These are phyloP conservation scores for Globisporangium paddicum DNA, from an alignment of 352 stramenopile genomes.

Conservation along the genomic window DNA sequence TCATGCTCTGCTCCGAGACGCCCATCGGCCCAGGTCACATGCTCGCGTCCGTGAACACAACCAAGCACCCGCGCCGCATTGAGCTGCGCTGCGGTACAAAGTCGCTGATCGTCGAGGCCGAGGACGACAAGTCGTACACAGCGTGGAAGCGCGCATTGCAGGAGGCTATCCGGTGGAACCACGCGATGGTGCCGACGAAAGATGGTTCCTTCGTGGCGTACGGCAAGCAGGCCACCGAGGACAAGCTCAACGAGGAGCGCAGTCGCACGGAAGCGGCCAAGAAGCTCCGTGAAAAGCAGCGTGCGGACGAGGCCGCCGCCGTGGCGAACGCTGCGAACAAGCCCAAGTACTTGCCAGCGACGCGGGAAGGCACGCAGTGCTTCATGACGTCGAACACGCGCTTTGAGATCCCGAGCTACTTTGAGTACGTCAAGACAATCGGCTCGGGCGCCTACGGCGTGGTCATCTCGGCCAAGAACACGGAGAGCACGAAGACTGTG, in stretches of 20 bases:
- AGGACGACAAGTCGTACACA: conserved; percentile 51
- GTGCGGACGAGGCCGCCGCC: conserved; percentile 52
- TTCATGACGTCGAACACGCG: conserved; percentile 84
- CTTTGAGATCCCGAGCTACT: conserved; percentile 77
- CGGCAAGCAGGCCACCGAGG: conserved; percentile 69
- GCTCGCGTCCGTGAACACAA: conserved; percentile 34
- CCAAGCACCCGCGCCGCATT: conserved; percentile 56
- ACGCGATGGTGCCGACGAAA: conserved; percentile 80
- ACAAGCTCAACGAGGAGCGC: conserved; percentile 64
- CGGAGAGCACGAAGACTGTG: conserved; percentile 32
- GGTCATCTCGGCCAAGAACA: conserved; percentile 77
- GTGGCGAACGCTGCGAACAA: conserved; percentile 71
- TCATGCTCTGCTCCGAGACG: conserved; percentile 77
- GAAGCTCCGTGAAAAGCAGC: conserved; percentile 71
- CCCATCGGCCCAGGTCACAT: conserved; percentile 71
- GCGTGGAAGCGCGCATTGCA: conserved; percentile 69
- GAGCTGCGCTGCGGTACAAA: conserved; percentile 72
- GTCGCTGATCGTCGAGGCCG: conserved; percentile 66
- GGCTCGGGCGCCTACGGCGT: conserved; percentile 90
- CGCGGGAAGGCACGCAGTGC: conserved; percentile 59
- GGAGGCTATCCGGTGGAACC: conserved; percentile 84
- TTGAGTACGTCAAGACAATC: conserved; percentile 84
- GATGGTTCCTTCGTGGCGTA: conserved; percentile 79
- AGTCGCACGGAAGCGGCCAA: conserved; percentile 68
- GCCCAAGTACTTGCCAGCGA: conserved; percentile 77